Base-by-base conservation (phyloP, 495 filamentous ascomycete genomes). In the Podospora fimiseda region DNA sequence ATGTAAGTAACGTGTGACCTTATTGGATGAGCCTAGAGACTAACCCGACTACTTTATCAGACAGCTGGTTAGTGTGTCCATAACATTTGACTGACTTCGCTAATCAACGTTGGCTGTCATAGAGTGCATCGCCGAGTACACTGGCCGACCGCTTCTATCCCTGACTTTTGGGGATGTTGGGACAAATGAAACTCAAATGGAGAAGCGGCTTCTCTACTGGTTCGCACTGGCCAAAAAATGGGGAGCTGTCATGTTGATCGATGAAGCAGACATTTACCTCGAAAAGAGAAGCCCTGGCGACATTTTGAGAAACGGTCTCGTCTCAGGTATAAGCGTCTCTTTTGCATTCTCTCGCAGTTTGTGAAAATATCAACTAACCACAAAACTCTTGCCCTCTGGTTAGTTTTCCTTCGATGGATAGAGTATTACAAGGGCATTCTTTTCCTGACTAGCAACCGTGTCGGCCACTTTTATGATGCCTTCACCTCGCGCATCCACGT, bases 391-490 rank as follows among this genome's bases (percentile, higher is more conserved):
- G 69, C 14, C 45, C 64, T 24, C 5, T 20, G 20, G 16, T 3
- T 19, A 63, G 58, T 47, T 11, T 84, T 84, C 57, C 65, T 84
- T 0, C 70, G 82, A 1, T 66, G 70, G 0, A 64, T 84, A 0
- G 82, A 84, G 45, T 82, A 80, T 56, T 86, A 82, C 52, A 50
- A 67, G 0, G 80, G 80, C 3, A 78, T 83, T 18, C 65, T 83
- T 0, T 80, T 82, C 57, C 61, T 83, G 1, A 82, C 80, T 1
- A 80, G 77, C 0, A 84, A 82, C 57, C 66, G 79, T 2, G 69
- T 82, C 2, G 71, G 65, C 1, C 70, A 61, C 0, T 75, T 84
- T 50, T 79, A 83, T 50, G 71, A 79, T 36, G 80, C 80, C 1
- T 77, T 82, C 62, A 71, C 73, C 51, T 79, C 74, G 0, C 67